Evolutionary conservation across 148 eudicot species (phyloP), one percentile per base, ranked within the genome.

Genomic region (Drosera capensis): DNA sequence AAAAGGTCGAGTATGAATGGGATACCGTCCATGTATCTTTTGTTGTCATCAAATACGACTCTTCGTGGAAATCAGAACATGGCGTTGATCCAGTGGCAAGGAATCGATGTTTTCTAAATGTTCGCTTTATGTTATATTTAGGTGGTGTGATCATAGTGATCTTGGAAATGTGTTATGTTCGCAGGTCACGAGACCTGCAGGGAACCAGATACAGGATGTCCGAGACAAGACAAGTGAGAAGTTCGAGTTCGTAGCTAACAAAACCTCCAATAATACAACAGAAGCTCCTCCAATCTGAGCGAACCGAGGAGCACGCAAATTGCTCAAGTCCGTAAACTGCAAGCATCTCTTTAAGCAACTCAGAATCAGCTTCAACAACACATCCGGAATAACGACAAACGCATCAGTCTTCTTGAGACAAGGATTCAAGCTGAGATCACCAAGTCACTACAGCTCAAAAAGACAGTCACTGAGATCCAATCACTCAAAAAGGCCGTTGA

Each of bases 41-140:
- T 45, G 97, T 88, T 30, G 92, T 88, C 24, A 71, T 88, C 40
- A 83, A 83, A 71, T 57, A 75, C 6, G 94, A 88, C 29, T 67
- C 81, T 18, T 34, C 78, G 9, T 84, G 94, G 80, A 79, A 79
- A 45, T 70, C 64, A 39, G 73, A 74, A 3, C 81, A 68, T 12
- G 97, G 97, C 36, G 92, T 82, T 52, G 94, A 88, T 63, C 70
- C 84, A 43, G 79, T 80, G 92, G 97, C 84, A 70, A 66, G 62
- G 52, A 26, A 15, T 14, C 4, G 9, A 21, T 23, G 28, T 5
- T 1, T 23, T 8, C 38, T 46, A 18, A 15, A 37, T 51, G 13
- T 20, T 0, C 55, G 41, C 15, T 31, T 9, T 14, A 5, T 14
- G 5, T 26, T n/a, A 7, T 7, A 22, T 22, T n/a, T 22, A n/a